Base-by-base conservation (phyloP, 345 rosid genomes). In the Euphorbia lathyris region DNA sequence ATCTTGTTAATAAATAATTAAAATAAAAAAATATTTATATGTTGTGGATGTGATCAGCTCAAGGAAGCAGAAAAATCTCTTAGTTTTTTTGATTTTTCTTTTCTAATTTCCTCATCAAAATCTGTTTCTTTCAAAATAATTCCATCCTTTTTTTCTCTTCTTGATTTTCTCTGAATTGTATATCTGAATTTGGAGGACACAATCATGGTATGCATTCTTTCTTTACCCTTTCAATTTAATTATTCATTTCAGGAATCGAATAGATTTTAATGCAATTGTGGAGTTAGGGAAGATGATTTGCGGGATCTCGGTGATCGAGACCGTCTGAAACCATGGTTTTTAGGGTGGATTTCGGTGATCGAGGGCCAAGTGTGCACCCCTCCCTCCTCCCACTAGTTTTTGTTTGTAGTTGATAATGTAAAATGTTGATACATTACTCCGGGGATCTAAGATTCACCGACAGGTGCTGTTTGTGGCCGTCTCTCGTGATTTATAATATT, bases 21-120 rank as follows among this genome's bases (percentile, higher is more conserved):
- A n/a, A n/a, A n/a, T n/a, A n/a, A n/a, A n/a, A n/a, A n/a, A n/a
- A n/a, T n/a, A n/a, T n/a, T n/a, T n/a, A n/a, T n/a, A n/a, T 26
- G 20, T 16, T 73, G 50, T 67, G 62, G 71, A 36, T 36, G 34
- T 42, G 73, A 72, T 63, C 65, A 67, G 51, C 76, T 22, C 34
- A 38, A 65, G 19, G 47, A 65, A 17, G 30, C 65, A 27, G 26
- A 58, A 29, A 68, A 75, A 84, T 79, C 87, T 66, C 64, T 14
- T 47, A 13, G 7, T 47, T 14, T 14, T 34, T 74, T 71, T 66
- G 56, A 22, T 34, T 1, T 56, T 38, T n/a, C 40, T 58, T 22
- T 7, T 6, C 10, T 48, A 14, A 48, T 19, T 42, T 63, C 8
- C 25, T 19, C 20, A 45, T 48, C 55, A 20, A 22, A 58, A 56